A percentile compares a stretch with the other conserved stretches of the same genome.
These are phyloP conservation scores for peach (Prunus persica) DNA, from an alignment of 306 rosid species.

Conservation along the genomic window DNA sequence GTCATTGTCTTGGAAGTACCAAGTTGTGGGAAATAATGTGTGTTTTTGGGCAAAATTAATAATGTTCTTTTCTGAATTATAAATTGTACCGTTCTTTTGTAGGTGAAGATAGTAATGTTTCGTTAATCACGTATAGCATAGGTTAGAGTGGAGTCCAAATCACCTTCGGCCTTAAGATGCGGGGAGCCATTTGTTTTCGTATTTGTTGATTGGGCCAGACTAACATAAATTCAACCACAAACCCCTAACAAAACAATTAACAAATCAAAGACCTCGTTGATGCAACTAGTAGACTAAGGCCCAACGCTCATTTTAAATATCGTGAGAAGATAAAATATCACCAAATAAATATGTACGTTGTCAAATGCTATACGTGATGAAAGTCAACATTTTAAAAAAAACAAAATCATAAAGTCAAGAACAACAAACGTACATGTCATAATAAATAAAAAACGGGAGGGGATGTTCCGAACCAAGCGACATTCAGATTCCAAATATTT, in stretches of 20 bases:
- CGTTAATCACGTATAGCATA: too few species aligned
- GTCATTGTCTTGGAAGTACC: background rate
- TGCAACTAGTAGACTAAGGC: too few species aligned
- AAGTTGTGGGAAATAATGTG: background rate
- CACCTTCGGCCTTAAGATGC: background rate
- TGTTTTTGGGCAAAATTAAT: background rate
- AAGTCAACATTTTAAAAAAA: background rate
- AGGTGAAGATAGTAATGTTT: background rate
- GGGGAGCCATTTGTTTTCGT: background rate
- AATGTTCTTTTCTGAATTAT: background rate
- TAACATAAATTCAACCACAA: background rate
- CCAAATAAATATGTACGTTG: too few species aligned
- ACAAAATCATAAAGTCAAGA: background rate
- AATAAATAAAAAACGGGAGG: background rate
- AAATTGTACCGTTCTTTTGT: background rate
- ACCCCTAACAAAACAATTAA: background rate
- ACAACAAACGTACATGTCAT: too few species aligned
- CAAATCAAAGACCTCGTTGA: background rate
- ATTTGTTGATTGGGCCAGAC: background rate
- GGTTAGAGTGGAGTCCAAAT: background rate
- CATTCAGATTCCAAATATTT: background rate
- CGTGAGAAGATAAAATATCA: too few species aligned
- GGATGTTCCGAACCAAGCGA: background rate
- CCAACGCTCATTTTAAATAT: too few species aligned
- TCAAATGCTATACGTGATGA: background rate